Conservation (phyloP, 345 rosid genomes). For the Ailanthus altissimus region DNA sequence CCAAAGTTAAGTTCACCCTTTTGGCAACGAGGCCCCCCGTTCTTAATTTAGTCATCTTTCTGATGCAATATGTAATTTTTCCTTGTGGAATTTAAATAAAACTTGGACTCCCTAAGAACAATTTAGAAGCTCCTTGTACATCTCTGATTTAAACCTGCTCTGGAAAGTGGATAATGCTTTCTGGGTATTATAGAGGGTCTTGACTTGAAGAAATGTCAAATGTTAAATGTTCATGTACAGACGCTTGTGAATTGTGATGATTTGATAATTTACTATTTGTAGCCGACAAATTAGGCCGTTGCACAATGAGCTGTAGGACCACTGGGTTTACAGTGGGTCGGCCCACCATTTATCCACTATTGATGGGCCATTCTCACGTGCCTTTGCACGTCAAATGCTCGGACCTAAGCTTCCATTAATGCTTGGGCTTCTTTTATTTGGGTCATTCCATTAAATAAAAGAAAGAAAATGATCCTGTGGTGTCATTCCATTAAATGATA, state of each 20-base stretch:
- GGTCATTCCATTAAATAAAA: too few relatives aligned
- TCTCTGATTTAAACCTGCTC: not conserved
- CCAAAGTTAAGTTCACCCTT: not conserved
- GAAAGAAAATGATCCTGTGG: too few relatives aligned
- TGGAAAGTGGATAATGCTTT: not conserved
- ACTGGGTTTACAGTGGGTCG: not conserved
- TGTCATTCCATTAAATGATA: too few relatives aligned
- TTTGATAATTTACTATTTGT: not conserved
- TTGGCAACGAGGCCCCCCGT: not conserved
- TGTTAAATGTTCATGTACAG: not conserved
- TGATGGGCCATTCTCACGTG: slow-evolving; percentile 12
- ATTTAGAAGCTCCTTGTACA: not conserved
- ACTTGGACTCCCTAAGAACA: too few relatives aligned
- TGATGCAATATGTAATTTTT: too few relatives aligned
- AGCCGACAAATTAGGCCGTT: not conserved
- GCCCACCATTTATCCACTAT: not conserved
- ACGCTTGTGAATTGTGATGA: too few relatives aligned
- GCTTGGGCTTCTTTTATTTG: not conserved
- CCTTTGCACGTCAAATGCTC: slow-evolving; percentile 12
- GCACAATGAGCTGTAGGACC: not conserved
- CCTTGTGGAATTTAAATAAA: too few relatives aligned
- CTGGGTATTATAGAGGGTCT: not conserved
- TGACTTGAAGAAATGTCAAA: not conserved
- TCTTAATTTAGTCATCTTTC: too few relatives aligned
- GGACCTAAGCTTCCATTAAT: not conserved